These are phyloP conservation scores for Mrakia frigida DNA, from an alignment of 768 basidiomycete genomes.

Conservation along the genomic window DNA sequence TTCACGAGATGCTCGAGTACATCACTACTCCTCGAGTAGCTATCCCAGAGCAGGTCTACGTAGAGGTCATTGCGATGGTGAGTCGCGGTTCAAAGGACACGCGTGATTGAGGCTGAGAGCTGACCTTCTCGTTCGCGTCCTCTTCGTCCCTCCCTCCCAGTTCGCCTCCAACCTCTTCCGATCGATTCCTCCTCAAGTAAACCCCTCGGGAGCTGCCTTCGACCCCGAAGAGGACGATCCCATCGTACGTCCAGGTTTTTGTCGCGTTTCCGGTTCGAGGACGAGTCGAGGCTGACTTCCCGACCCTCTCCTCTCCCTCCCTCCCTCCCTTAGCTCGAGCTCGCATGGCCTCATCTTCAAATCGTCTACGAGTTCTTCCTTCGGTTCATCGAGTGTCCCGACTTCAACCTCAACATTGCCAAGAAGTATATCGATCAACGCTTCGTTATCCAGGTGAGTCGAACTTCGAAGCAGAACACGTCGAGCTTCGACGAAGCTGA, in stretches of 20 bases:
- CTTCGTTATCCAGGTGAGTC: constrained; percentile 68
- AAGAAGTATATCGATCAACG: constrained; percentile 95
- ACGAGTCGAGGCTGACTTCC: too few species aligned
- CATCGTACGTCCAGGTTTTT: constrained; percentile 52
- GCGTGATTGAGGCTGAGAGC: too few species aligned
- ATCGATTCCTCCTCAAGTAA: constrained; percentile 98
- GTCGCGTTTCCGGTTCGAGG: too few species aligned
- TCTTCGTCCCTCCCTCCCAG: constrained; percentile 47
- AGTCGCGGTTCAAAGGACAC: background rate
- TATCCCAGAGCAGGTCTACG: constrained; percentile 95
- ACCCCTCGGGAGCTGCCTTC: constrained; percentile 95
- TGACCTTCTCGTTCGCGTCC: background rate
- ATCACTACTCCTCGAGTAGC: constrained; percentile 94
- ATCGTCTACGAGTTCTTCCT: constrained; percentile 99
- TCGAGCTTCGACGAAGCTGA: background rate
- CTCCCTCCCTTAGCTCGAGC: constrained; percentile 52
- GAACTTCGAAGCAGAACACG: background rate
- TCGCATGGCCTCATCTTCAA: constrained; percentile 98
- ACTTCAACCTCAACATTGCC: constrained; percentile 96
- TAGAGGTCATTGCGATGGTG: constrained; percentile 97
- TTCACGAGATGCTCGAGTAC: constrained; percentile 98
- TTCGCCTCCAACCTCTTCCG: constrained; percentile 98
- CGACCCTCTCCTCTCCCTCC: too few species aligned
- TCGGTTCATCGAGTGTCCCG: constrained; percentile 92
- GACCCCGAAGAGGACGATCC: constrained; percentile 99